Conservation (phyloP, 164 flowering plant species). For the Paratinospora sagittata region DNA sequence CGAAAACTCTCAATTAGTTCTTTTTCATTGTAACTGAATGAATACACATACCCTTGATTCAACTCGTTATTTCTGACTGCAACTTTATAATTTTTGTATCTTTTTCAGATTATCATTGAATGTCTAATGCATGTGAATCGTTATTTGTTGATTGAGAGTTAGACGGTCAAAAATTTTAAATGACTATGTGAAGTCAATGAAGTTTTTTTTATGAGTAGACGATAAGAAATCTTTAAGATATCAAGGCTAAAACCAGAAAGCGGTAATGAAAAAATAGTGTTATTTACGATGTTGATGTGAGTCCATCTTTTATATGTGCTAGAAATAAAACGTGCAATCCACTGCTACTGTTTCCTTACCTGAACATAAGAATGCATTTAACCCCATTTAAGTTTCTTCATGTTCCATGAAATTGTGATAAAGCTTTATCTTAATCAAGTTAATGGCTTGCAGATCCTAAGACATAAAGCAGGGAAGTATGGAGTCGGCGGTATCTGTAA, state of each 20-base stretch:
- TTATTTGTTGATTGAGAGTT: neutral
- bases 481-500: slow-evolving; percentile 74
- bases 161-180: no score
- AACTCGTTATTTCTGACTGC: no score
- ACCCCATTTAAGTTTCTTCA: neutral
- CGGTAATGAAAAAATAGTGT: no score
- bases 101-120: neutral
- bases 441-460: slow-evolving; percentile 48
- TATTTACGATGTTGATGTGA: neutral
- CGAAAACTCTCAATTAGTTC: neutral
- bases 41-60: no score
- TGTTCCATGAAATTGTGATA: neutral
- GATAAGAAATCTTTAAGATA: no score
- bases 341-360: neutral
- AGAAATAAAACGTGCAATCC: neutral
- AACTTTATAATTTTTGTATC: no score
- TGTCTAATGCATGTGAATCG: neutral
- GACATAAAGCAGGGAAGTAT: slow-evolving; percentile 55
- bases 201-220: no score
- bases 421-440: neutral
- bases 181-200: no score
- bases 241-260: no score
- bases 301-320: neutral
- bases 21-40: neutral
- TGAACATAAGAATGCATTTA: neutral